Conservation (phyloP, 2,329 filamentous ascomycete genomes). For the Escovopsis sp. region DNA sequence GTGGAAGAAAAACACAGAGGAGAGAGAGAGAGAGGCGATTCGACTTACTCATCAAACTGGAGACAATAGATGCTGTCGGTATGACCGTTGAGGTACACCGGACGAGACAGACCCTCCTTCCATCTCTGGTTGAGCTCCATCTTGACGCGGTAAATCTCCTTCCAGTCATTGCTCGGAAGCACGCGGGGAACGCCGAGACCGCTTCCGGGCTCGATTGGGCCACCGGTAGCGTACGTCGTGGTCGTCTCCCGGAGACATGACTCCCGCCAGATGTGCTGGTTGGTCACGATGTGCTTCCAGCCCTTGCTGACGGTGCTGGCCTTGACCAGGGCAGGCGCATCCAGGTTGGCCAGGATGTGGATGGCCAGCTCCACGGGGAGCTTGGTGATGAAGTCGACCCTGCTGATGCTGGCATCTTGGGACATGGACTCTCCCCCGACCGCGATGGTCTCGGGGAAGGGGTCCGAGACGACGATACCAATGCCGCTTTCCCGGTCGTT, state of each 20-base stretch:
- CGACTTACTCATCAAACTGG: conserved; percentile 82
- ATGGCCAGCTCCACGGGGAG: conserved; percentile 46
- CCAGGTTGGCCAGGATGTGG: conserved; percentile 41
- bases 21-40: background rate
- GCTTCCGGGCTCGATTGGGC: conserved; percentile 34
- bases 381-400: conserved; percentile 41
- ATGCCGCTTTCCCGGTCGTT: conserved; percentile 51
- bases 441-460: conserved; percentile 21
- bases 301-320: conserved; percentile 34
- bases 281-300: conserved; percentile 34
- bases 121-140: conserved; percentile 65
- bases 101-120: conserved; percentile 62
- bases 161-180: conserved; percentile 62
- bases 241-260: conserved; percentile 49
- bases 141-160: conserved; percentile 66
- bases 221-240: conserved; percentile 42
- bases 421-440: conserved; percentile 18
- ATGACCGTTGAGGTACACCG: conserved; percentile 85
- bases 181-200: conserved; percentile 43
- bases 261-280: conserved; percentile 49
- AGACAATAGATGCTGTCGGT: conserved; percentile 94
- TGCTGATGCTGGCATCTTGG: conserved; percentile 29
- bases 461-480: conserved; percentile 39
- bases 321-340: conserved; percentile 34
- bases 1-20: too few relatives aligned